These are phyloP conservation scores for Pythium myriotylum DNA, from an alignment of 352 stramenopile genomes.

Conservation along the genomic window DNA sequence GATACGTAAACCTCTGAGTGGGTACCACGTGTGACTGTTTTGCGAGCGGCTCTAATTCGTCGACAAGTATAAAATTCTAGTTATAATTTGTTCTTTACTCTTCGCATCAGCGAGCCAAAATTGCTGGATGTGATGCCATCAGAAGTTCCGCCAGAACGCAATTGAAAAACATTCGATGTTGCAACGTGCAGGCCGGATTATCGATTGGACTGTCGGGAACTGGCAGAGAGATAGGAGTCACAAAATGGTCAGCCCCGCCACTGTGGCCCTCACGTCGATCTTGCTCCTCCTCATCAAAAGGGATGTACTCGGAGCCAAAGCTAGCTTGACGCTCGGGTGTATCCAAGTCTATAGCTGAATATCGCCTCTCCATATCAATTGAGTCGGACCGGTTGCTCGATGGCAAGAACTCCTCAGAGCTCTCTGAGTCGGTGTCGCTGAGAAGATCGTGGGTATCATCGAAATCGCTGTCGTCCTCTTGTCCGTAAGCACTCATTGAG, in stretches of 20 bases:
- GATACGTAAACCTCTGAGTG: no score
- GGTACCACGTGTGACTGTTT: no score
- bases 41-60: no score
- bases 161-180: constrained; percentile 19
- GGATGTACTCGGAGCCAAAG: constrained; percentile 25
- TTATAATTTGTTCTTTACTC: no score
- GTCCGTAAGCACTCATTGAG: constrained; percentile 13
- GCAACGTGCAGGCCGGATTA: no score
- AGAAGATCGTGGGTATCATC: constrained; percentile 12
- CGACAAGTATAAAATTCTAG: no score
- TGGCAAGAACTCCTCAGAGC: constrained; percentile 10
- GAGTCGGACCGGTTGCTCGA: not conserved
- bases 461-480: constrained; percentile 15
- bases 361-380: constrained; percentile 17
- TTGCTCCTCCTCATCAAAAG: constrained; percentile 24
- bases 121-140: constrained; percentile 4
- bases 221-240: not conserved
- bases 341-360: constrained; percentile 14
- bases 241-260: not conserved
- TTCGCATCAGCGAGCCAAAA: no score
- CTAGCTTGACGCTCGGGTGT: constrained; percentile 1
- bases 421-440: constrained; percentile 33
- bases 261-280: no score
- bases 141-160: constrained; percentile 21
- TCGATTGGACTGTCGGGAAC: not conserved